Evolutionary conservation across 768 basidiomycete species (phyloP).

Genomic region (Tulasnella sp.): DNA sequence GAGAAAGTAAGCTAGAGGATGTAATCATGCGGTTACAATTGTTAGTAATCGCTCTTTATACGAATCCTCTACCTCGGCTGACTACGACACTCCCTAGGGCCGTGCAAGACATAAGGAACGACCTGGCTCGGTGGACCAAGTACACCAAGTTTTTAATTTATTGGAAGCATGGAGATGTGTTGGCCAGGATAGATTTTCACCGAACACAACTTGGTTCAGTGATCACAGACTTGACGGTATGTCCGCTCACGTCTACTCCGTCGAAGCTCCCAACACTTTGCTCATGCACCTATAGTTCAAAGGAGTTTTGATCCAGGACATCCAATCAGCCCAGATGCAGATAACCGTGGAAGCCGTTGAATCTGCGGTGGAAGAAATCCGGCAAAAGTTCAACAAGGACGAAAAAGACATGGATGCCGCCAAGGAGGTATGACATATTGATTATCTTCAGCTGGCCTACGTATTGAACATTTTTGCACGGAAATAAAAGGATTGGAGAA

Average conservation of each 20-base stretch:
- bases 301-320: background rate
- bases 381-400: background rate
- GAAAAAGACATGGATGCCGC: background rate
- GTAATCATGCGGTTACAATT: background rate
- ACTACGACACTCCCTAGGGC: background rate
- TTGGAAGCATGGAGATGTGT: background rate
- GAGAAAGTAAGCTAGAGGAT: background rate
- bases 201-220: background rate
- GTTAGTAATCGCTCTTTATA: background rate
- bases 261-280: background rate
- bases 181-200: background rate
- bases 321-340: background rate
- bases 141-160: background rate
- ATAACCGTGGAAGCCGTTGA: background rate
- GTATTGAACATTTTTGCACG: background rate
- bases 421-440: background rate
- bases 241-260: background rate
- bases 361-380: background rate
- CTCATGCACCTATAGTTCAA: background rate
- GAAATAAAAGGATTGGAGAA: background rate
- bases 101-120: background rate
- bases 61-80: background rate
- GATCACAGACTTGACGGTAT: background rate
- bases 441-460: background rate
- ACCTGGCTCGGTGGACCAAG: background rate